Evolutionary conservation across 805 yeast species (phyloP), one percentile per base, ranked within the genome.

Genomic region (Wickerhamomyces bisporus): DNA sequence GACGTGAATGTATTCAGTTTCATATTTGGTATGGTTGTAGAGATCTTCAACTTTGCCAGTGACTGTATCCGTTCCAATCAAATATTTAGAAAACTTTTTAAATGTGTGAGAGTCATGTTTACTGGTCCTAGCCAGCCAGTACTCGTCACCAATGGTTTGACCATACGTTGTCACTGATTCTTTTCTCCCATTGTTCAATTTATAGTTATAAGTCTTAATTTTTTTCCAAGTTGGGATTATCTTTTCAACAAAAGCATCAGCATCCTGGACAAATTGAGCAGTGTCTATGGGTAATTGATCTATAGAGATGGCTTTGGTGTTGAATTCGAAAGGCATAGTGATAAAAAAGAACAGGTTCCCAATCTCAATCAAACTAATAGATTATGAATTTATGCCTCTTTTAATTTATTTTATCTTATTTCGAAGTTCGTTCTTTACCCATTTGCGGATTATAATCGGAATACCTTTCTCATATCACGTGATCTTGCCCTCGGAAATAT

Each of bases 91-190:
- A 30, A 62, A 44, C 13, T 48, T 43, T 1, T 48, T 53, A 38
- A 58, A 62, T 0, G 37, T 38, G n/a, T 42, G 35, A 13, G 44
- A 31, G 2, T 41, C 37, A 34, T 60, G 62, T 12, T 36, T 37
- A 19, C 63, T 57, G 6, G 46, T 47, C 16, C 70, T 52, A 6
- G 63, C 48, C 20, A 62, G 40, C 70, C 70, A 65, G 36, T 50
- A 55, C 15, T 64, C 68, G 1, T 43, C 40, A 12, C 45, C 53
- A 6, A 48, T 40, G 3, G 50, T 49, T 2, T 55, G 48, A 25
- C 52, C 44, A 41, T 57, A 62, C 1, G 65, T 60, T n/a, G 59
- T 58, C 18, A 61, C 66, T 3, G 45, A 42, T 23, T 54, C 53
- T 21, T 48, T 48, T 13, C 36, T 39, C 7, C 56, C 54, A 20